A percentile compares a stretch with the other conserved stretches of the same genome.
Conservation (phyloP, 2,329 filamentous ascomycete genomes). For the Leptographium lundbergii region DNA sequence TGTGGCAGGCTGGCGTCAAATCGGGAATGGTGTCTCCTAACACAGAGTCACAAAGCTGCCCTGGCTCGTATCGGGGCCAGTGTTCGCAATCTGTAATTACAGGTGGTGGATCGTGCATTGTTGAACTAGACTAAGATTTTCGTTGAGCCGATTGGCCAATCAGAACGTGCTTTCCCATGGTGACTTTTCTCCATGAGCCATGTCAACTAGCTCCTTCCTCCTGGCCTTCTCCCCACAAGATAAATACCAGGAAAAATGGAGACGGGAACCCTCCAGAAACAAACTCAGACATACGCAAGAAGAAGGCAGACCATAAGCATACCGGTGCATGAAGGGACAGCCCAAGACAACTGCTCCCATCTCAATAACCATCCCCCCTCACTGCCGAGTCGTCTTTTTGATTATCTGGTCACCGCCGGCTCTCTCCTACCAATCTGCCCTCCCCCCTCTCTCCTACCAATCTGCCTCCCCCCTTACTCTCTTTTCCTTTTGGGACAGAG, state of each 20-base stretch:
- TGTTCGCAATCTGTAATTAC: neutral
- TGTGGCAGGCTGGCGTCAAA: too few relatives aligned
- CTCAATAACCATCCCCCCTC: neutral
- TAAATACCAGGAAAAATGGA: neutral
- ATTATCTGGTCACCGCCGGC: neutral
- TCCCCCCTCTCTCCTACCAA: neutral
- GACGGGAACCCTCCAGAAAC: neutral
- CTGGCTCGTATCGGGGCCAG: neutral
- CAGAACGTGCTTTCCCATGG: neutral
- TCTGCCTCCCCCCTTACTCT: neutral
- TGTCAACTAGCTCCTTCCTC: neutral
- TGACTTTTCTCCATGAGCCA: neutral
- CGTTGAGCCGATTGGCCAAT: neutral
- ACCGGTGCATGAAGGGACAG: neutral
- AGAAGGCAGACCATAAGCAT: neutral
- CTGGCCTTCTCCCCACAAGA: neutral
- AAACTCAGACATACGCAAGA: neutral
- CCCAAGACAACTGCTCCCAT: neutral
- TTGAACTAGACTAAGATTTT: neutral
- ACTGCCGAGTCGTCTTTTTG: neutral
- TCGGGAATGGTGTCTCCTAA: too few relatives aligned
- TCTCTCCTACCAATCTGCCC: neutral
- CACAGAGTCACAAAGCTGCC: too few relatives aligned
- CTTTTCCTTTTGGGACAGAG: neutral
- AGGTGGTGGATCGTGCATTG: neutral